phyloP scores from a whole-genome alignment of 495 filamentous ascomycete species.

The Durotheca rogersii region DNA sequence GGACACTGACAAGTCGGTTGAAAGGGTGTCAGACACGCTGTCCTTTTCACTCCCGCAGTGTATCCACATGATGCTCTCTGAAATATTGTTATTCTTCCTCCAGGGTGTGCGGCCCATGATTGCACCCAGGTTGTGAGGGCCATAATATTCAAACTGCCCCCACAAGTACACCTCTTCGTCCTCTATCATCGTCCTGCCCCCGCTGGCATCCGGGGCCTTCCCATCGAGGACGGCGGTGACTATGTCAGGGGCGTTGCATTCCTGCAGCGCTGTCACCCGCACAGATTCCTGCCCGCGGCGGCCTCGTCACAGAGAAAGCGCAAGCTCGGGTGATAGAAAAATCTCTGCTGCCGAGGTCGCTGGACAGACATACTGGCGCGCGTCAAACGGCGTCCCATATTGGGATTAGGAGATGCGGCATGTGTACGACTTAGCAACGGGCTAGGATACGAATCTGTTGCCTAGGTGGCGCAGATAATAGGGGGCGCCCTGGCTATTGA shows the following conservation, averaged over 20 bases:
- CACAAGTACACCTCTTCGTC: constrained; percentile 19
- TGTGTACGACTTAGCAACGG: no score
- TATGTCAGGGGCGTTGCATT: neutral
- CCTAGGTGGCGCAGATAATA: no score
- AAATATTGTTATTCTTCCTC: neutral
- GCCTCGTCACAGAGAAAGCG: constrained; percentile 21
- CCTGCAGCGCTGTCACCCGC: constrained; percentile 6
- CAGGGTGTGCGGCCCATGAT: neutral
- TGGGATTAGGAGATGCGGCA: no score
- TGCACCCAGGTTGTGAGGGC: neutral
- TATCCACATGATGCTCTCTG: constrained; percentile 1
- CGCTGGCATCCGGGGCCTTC: neutral
- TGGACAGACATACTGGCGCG: no score
- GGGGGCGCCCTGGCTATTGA: no score
- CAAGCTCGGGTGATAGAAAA: constrained; percentile 14
- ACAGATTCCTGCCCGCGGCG: constrained; percentile 16
- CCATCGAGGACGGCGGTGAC: constrained; percentile 19
- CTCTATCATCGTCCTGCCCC: neutral
- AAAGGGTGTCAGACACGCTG: constrained; percentile 3
- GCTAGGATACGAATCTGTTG: no score
- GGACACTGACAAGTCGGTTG: constrained; percentile 2
- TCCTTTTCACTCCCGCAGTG: constrained; percentile 10
- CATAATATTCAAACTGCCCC: neutral
- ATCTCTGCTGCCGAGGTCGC: no score
- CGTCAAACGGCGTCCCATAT: no score